Evolutionary conservation across 768 basidiomycete species (phyloP).

Genomic region (Exidia glandulosa): DNA sequence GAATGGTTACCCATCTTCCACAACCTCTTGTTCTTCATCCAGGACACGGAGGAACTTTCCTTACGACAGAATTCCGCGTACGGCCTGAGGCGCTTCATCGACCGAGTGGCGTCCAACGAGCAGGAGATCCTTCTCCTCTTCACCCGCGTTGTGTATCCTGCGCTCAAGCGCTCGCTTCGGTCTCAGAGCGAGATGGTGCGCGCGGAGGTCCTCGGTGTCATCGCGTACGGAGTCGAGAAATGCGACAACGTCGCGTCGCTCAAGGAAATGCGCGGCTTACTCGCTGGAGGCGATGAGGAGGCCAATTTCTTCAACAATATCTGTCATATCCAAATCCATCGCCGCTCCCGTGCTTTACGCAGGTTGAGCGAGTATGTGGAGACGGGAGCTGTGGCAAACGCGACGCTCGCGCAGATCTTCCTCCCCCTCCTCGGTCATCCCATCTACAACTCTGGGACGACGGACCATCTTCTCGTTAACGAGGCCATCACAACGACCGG

Average conservation of each 20-base stretch:
- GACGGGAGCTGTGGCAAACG: conserved; percentile 52
- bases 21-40: conserved; percentile 76
- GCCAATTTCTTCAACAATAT: conserved; percentile 97
- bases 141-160: conserved; percentile 57
- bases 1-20: conserved; percentile 79
- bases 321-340: conserved; percentile 84
- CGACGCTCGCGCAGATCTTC: conserved; percentile 69
- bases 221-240: conserved; percentile 61
- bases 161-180: conserved; percentile 66
- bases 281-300: conserved; percentile 84
- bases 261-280: conserved; percentile 69
- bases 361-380: conserved; percentile 72
- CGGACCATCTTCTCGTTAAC: conserved; percentile 81
- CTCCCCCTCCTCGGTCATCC: conserved; percentile 81
- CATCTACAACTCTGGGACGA: conserved; percentile 35
- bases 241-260: conserved; percentile 49
- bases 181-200: conserved; percentile 83
- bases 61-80: conserved; percentile 73
- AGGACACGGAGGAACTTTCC: conserved; percentile 81
- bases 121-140: conserved; percentile 38
- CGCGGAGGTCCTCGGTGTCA: conserved; percentile 66
- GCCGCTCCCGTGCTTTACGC: conserved; percentile 75
- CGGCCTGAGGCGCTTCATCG: conserved; percentile 68
- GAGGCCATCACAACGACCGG: conserved; percentile 80
- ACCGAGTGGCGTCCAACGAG: conserved; percentile 32